These are phyloP conservation scores for Ogataea paraovalis DNA, from an alignment of 805 yeast genomes.

Conservation along the genomic window DNA sequence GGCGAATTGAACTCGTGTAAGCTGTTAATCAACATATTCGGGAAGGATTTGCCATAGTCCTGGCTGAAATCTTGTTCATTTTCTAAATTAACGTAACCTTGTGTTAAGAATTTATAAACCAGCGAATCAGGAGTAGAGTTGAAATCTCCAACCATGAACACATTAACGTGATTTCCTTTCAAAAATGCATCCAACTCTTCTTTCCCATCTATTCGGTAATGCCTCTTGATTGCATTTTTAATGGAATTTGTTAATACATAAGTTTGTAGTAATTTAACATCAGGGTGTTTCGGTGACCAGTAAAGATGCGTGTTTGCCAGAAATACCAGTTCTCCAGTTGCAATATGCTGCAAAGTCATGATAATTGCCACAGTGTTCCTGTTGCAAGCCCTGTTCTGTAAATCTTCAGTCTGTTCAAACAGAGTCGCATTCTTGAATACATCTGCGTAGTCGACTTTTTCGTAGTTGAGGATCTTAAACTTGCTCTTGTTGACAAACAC, in stretches of 20 bases:
- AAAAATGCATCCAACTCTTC: constrained; percentile 10
- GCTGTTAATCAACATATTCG: constrained; percentile 8
- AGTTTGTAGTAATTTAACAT: constrained; percentile 52
- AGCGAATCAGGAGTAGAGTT: constrained; percentile 49
- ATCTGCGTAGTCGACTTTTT: constrained; percentile 32
- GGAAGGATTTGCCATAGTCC: constrained; percentile 18
- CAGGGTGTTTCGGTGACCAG: constrained; percentile 50
- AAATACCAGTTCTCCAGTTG: constrained; percentile 37
- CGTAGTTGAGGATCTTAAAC: constrained; percentile 38
- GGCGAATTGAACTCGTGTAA: constrained; percentile 26
- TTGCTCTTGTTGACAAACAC: constrained; percentile 46
- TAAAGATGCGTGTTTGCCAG: constrained; percentile 59
- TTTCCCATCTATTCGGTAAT: constrained; percentile 7
- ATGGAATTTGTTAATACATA: constrained; percentile 38
- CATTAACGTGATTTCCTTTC: constrained; percentile 27
- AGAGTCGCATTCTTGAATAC: constrained; percentile 21
- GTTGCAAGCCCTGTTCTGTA: constrained; percentile 34
- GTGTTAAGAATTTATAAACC: constrained; percentile 41
- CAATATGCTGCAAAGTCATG: constrained; percentile 43
- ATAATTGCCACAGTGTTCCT: constrained; percentile 58
- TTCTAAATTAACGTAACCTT: constrained; percentile 22
- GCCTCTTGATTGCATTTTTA: constrained; percentile 25
- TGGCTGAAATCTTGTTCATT: constrained; percentile 18
- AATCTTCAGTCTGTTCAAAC: constrained; percentile 33
- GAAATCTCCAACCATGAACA: constrained; percentile 54